A percentile compares a stretch with the other conserved stretches of the same genome.
These are phyloP conservation scores for Podila horticola DNA, from an alignment of 192 early-diverging fungal genomes.

Conservation along the genomic window DNA sequence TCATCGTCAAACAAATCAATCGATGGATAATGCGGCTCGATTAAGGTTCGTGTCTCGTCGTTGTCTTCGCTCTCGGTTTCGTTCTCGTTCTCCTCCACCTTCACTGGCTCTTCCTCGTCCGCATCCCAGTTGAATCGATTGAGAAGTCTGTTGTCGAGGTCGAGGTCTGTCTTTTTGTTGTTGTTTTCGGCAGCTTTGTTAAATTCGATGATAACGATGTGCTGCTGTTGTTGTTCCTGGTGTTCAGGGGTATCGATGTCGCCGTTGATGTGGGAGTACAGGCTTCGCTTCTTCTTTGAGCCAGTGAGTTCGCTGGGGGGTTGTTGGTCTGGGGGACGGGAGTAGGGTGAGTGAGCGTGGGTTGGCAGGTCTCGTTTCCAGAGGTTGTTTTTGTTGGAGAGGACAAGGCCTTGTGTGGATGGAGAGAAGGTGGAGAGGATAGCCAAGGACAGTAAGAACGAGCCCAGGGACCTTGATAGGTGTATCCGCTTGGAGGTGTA, in stretches of 20 bases:
- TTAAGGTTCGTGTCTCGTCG: conserved; percentile 25
- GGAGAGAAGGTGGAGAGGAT: neutral
- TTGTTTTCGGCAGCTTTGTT: neutral
- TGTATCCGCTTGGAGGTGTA: neutral
- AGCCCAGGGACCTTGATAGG: neutral
- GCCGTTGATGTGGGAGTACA: conserved; percentile 27
- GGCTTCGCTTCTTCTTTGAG: conserved; percentile 18
- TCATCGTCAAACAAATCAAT: conserved; percentile 38
- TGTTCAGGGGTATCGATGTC: conserved; percentile 8
- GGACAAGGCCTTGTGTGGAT: neutral
- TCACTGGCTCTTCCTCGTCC: neutral
- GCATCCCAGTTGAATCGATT: neutral
- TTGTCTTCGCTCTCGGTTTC: conserved; percentile 10
- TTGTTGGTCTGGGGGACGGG: neutral
- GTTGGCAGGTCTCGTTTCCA: neutral
- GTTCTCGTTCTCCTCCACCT: neutral
- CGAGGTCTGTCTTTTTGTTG: neutral
- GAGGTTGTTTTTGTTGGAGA: neutral
- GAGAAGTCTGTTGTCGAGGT: neutral
- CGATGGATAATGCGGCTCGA: conserved; percentile 40
- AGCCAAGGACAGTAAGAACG: neutral
- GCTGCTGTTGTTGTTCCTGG: conserved; percentile 3
- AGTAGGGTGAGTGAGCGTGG: conserved; percentile 1
- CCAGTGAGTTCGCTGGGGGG: neutral
- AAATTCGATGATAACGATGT: neutral